Evolutionary conservation across 192 early-diverging fungal species (phyloP).

Genomic region (Entophlyctis luteolus): DNA sequence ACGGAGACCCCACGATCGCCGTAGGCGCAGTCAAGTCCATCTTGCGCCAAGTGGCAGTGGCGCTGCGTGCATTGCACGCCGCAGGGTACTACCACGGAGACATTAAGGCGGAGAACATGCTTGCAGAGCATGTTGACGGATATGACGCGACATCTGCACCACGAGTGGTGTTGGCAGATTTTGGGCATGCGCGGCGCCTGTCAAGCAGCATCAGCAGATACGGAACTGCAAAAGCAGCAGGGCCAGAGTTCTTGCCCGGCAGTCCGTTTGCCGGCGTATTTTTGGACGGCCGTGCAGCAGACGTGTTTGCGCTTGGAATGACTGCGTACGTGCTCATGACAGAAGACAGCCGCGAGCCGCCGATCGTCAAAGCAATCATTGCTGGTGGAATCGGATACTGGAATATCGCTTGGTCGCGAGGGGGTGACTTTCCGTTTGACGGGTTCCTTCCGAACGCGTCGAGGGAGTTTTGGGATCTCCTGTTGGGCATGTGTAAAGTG

Average conservation of each 20-base stretch:
- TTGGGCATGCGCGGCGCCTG: neutral
- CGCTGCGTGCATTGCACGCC: slow-evolving; percentile 38
- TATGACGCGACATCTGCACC: neutral
- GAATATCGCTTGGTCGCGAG: neutral
- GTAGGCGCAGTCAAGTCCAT: slow-evolving; percentile 15
- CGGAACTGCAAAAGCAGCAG: neutral
- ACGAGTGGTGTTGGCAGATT: neutral
- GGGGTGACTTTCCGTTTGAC: neutral
- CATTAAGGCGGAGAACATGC: slow-evolving; percentile 59
- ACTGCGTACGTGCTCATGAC: neutral
- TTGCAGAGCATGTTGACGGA: slow-evolving; percentile 16
- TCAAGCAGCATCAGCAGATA: neutral
- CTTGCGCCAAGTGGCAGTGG: slow-evolving; percentile 40
- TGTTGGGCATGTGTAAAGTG: neutral
- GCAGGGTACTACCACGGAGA: slow-evolving; percentile 49
- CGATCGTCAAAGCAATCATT: neutral
- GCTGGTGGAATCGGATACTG: neutral
- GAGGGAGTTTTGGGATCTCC: neutral
- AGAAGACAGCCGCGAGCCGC: neutral
- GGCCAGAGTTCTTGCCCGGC: neutral
- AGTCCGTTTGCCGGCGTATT: neutral
- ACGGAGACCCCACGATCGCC: neutral
- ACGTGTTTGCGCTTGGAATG: slow-evolving; percentile 11
- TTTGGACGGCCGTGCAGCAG: neutral
- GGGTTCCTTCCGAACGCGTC: neutral